phyloP scores from a whole-genome alignment of 345 rosid species.

The Iberis pinnata region DNA sequence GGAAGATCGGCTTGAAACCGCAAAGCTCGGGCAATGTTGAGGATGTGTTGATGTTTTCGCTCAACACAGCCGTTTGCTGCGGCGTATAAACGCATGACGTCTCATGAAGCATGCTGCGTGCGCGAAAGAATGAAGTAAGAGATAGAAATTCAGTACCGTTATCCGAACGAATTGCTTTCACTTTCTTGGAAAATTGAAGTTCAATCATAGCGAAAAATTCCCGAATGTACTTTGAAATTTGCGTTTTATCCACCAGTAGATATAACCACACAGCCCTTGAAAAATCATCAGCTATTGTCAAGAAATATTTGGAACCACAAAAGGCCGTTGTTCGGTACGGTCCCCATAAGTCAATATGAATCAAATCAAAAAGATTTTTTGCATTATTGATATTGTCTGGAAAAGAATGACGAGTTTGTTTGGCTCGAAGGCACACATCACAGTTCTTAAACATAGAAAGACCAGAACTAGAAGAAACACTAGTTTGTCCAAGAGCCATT shows the following conservation, averaged over 20 bases:
- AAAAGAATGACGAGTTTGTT: background rate
- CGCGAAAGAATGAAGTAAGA: too few relatives aligned
- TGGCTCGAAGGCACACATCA: background rate
- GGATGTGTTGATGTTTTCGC: too few relatives aligned
- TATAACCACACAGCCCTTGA: background rate
- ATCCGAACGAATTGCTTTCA: too few relatives aligned
- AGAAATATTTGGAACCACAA: background rate
- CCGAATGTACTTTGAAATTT: accelerated
- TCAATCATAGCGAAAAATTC: too few relatives aligned
- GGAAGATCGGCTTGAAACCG: too few relatives aligned
- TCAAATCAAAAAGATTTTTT: background rate
- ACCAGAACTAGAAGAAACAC: background rate
- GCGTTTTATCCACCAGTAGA: background rate
- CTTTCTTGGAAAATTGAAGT: background rate
- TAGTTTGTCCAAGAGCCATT: too few relatives aligned
- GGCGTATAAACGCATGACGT: too few relatives aligned
- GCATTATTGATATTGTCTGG: background rate
- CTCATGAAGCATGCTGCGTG: too few relatives aligned
- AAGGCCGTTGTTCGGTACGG: background rate
- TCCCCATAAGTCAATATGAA: background rate
- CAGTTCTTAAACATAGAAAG: background rate
- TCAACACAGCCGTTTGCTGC: too few relatives aligned
- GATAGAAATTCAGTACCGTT: too few relatives aligned
- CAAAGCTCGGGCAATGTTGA: too few relatives aligned
- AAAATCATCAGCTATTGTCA: background rate